Evolutionary conservation across 140 eudicot species (phyloP), one percentile per base, ranked within the genome.

Genomic region (Erigeron philadelphicus): DNA sequence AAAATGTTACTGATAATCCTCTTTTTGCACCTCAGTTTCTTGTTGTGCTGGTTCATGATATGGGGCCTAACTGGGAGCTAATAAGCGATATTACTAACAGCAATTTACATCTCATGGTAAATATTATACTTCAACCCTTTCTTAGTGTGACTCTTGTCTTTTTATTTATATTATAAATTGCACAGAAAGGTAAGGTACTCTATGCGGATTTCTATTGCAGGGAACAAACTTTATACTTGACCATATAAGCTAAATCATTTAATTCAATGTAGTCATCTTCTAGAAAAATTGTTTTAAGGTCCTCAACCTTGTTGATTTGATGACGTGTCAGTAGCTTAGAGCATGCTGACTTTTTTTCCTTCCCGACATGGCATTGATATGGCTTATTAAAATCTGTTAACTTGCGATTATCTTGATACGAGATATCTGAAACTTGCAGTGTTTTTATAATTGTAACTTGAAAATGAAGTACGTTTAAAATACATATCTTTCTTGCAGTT

Each of bases 11-110:
- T 61, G 42, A 60, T 3, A 47, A 16, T 31, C 45, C 60, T 48
- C 70, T 43, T 23, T 59, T 72, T 49, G 58, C 58, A 40, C 54
- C 41, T 40, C 83, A 90, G 97, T 92, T 84, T 23, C 97, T 90
- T 83, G 90, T 90, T 68, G 97, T 90, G 72, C 85, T 90, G 56
- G 97, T 82, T 12, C 97, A 90, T 85, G 97, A 88, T 78, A 72
- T 90, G 84, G 97, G 97, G 67, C 97, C 97, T 16, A 85, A 90
- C 69, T 90, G 97, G 97, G 97, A 88, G 90, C 88, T 90, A 66
- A 85, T 90, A 18, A 88, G 95, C 79, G 97, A 90, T 76, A 96
- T 87, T 66, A 68, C 88, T 61, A 90, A 84, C 81, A 83, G 94
- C 82, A 83, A 84, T 56, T 80, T 88, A 83, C 90, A 74, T 68